Evolutionary conservation across 2,329 filamentous ascomycete genomes (phyloP).

Genomic region (Hypoxylon sp.): DNA sequence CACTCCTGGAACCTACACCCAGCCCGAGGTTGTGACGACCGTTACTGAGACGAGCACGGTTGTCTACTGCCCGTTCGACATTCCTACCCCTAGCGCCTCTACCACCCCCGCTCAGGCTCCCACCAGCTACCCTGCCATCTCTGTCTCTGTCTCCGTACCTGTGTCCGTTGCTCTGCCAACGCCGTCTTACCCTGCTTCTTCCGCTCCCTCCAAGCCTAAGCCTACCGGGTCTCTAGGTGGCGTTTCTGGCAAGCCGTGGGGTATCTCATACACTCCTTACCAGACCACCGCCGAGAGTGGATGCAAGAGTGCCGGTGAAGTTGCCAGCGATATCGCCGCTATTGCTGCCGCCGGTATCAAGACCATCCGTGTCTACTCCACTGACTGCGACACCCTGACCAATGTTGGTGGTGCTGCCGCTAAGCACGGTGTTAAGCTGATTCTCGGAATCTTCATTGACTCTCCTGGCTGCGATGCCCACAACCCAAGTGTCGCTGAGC

Average conservation of each 20-base stretch:
- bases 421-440: conserved; percentile 79
- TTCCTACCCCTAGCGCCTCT: conserved; percentile 51
- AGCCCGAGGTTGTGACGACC: conserved; percentile 76
- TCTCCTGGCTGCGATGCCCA: conserved; percentile 70
- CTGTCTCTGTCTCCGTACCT: conserved; percentile 46
- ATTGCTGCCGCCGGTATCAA: conserved; percentile 78
- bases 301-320: conserved; percentile 75
- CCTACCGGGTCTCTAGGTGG: conserved; percentile 57
- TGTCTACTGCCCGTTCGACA: conserved; percentile 77
- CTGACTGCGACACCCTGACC: conserved; percentile 87
- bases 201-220: conserved; percentile 39
- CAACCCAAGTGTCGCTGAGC: conserved; percentile 74
- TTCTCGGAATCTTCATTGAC: conserved; percentile 90
- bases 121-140: conserved; percentile 27
- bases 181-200: conserved; percentile 38
- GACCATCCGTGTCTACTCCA: conserved; percentile 87
- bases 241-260: conserved; percentile 70
- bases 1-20: conserved; percentile 80
- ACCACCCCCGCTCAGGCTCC: conserved; percentile 51
- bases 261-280: conserved; percentile 87
- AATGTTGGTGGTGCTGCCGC: conserved; percentile 80
- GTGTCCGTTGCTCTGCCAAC: conserved; percentile 42
- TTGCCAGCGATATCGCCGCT: conserved; percentile 71
- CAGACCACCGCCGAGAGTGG: conserved; percentile 63
- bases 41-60: conserved; percentile 78